phyloP scores from a whole-genome alignment of 2,329 filamentous ascomycete genomes.

The Paecilomyces dactylethromorphus region DNA sequence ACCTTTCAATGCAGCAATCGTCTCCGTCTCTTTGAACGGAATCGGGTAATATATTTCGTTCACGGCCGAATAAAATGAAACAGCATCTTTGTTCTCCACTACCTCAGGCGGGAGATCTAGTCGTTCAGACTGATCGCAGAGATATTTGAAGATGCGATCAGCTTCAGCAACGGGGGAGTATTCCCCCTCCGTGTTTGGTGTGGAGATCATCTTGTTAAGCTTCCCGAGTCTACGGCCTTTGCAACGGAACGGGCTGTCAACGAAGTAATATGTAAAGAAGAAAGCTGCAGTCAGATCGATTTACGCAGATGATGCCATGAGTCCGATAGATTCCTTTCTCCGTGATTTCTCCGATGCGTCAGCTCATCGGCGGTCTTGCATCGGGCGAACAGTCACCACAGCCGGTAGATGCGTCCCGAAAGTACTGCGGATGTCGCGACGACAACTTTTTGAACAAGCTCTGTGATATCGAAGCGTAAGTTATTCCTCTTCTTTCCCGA shows the following conservation, averaged over 20 bases:
- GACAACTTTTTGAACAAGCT: background rate
- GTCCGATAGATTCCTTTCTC: background rate
- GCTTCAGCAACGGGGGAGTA: slow-evolving; percentile 32
- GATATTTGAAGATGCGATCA: slow-evolving; percentile 28
- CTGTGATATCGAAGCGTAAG: background rate
- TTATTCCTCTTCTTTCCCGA: background rate
- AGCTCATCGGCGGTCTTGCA: background rate
- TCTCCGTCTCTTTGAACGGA: slow-evolving; percentile 49
- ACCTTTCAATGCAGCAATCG: slow-evolving; percentile 51
- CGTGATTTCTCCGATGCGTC: background rate
- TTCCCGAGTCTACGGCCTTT: background rate
- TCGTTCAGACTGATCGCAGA: slow-evolving; percentile 28
- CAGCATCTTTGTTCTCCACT: slow-evolving; percentile 21
- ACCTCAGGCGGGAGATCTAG: slow-evolving; percentile 26
- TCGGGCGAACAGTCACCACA: background rate
- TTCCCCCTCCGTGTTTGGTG: slow-evolving; percentile 5
- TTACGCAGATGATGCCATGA: background rate
- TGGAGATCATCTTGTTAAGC: slow-evolving; percentile 5
- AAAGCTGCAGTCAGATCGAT: slow-evolving; percentile 2
- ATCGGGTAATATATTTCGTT: slow-evolving; percentile 35
- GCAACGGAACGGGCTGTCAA: background rate
- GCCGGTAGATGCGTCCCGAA: background rate
- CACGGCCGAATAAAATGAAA: slow-evolving; percentile 30
- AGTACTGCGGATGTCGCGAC: background rate
- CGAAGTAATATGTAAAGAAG: background rate